Percentiles rank a stretch among this genome's conserved stretches.
Evolutionary conservation across 2,329 filamentous ascomycete genomes (phyloP).

Genomic region (Aspergillus spinulosporus): DNA sequence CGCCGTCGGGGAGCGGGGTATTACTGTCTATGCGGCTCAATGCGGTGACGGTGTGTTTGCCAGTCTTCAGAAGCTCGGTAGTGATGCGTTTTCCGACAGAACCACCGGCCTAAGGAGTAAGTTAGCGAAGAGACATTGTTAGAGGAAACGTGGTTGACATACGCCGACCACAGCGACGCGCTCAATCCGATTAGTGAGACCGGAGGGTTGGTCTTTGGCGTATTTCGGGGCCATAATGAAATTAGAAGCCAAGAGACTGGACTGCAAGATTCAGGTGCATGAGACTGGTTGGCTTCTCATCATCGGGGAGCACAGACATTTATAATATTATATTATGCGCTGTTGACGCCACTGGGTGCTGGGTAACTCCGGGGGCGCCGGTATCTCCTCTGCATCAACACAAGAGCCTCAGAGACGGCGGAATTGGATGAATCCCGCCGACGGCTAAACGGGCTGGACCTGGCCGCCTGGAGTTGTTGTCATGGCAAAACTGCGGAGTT

Average conservation of each 20-base stretch:
- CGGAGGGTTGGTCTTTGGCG: slow-evolving; percentile 26
- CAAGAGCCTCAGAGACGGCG: background rate
- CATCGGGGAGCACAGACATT: background rate
- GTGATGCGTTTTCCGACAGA: slow-evolving; percentile 33
- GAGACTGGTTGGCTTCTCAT: background rate
- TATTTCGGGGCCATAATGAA: slow-evolving; percentile 13
- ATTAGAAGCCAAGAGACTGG: background rate
- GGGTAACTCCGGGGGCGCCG: background rate
- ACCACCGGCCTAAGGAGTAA: slow-evolving; percentile 34
- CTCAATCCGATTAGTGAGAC: slow-evolving; percentile 36
- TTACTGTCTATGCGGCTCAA: slow-evolving; percentile 49
- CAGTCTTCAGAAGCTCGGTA: slow-evolving; percentile 45
- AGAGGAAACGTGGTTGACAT: slow-evolving; percentile 17
- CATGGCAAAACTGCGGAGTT: background rate
- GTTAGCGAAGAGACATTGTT: background rate
- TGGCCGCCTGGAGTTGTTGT: no score
- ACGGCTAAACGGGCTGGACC: background rate
- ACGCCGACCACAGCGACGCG: slow-evolving; percentile 44
- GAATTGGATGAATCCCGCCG: background rate
- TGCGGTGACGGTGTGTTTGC: slow-evolving; percentile 56
- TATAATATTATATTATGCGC: background rate
- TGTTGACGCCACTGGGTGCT: background rate
- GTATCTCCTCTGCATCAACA: background rate
- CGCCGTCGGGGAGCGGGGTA: slow-evolving; percentile 47
- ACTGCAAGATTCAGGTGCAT: background rate